Conservation (phyloP, 2,329 filamentous ascomycete species). For the Scytalidium sp. region DNA sequence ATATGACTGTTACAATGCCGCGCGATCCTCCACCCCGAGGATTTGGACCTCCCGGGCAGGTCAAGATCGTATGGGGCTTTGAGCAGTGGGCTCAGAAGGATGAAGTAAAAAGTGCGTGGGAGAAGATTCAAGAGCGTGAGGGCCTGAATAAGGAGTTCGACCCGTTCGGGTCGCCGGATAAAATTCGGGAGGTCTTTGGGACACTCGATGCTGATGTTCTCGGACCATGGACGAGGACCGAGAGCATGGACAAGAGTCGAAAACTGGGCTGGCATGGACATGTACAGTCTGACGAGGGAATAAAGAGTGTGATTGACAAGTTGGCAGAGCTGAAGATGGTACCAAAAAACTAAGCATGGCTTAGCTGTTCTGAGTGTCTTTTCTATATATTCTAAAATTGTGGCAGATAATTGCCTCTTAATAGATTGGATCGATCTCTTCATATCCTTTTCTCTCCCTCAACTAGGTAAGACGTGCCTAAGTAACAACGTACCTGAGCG, state of each 20-base stretch:
- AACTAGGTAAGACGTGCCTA: too few species aligned
- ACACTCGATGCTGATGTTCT: slow-evolving; percentile 13
- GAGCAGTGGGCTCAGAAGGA: neutral
- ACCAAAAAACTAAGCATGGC: too few species aligned
- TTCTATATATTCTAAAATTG: too few species aligned
- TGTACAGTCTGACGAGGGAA: slow-evolving; percentile 12
- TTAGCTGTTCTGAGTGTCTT: too few species aligned
- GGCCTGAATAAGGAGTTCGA: slow-evolving; percentile 4
- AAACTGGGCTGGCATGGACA: slow-evolving; percentile 12
- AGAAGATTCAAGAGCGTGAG: slow-evolving; percentile 10
- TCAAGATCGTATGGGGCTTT: neutral
- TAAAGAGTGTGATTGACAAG: slow-evolving; percentile 10
- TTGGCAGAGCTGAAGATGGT: slow-evolving; percentile 14
- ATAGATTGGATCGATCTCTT: too few species aligned
- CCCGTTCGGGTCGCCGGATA: slow-evolving; percentile 6
- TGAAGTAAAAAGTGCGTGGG: slow-evolving; percentile 7
- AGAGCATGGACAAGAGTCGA: slow-evolving; percentile 16
- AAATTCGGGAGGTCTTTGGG: slow-evolving; percentile 8
- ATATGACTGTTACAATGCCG: slow-evolving; percentile 4
- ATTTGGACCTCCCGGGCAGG: slow-evolving; percentile 6
- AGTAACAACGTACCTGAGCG: too few species aligned
- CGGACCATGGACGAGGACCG: slow-evolving; percentile 7
- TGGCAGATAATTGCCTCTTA: too few species aligned
- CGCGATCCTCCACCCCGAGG: slow-evolving; percentile 9
- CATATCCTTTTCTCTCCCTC: too few species aligned